phyloP scores from a whole-genome alignment of 2,329 filamentous ascomycete genomes.

The Saccharata proteae region DNA sequence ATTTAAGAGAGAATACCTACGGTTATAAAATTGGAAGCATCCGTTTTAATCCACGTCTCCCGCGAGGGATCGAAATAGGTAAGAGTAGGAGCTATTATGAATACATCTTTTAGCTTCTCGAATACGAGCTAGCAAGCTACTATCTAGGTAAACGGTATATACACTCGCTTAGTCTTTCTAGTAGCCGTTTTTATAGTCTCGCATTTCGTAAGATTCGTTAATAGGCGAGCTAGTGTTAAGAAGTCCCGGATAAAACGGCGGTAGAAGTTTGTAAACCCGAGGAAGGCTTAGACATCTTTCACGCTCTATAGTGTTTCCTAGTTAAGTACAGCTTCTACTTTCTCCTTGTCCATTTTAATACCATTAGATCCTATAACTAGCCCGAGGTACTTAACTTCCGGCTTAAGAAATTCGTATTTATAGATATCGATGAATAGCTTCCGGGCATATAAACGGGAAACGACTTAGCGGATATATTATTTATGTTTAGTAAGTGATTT shows the following conservation, averaged over 20 bases:
- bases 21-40: constrained; percentile 1
- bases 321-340: not conserved
- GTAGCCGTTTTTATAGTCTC: not conserved
- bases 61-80: not conserved
- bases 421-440: not conserved
- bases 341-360: constrained; percentile 4
- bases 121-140: not conserved
- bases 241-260: constrained; percentile 15
- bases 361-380: not conserved
- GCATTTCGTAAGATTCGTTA: constrained; percentile 4
- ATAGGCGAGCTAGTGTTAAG: constrained; percentile 8
- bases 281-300: constrained; percentile 12
- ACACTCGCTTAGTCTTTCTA: not conserved
- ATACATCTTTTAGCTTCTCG: not conserved
- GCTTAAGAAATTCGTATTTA: constrained; percentile 1
- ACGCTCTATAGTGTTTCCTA: not conserved
- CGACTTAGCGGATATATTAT: not conserved
- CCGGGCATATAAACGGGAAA: not conserved
- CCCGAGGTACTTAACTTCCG: constrained; percentile 4
- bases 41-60: constrained; percentile 1
- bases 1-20: not conserved
- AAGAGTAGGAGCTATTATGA: not conserved
- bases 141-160: not conserved
- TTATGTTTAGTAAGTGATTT: not conserved
- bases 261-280: constrained; percentile 17